Evolutionary conservation across 2,329 filamentous ascomycete species (phyloP), one percentile per base, ranked within the genome.

Genomic region (Aspergillus novoparasiticus): DNA sequence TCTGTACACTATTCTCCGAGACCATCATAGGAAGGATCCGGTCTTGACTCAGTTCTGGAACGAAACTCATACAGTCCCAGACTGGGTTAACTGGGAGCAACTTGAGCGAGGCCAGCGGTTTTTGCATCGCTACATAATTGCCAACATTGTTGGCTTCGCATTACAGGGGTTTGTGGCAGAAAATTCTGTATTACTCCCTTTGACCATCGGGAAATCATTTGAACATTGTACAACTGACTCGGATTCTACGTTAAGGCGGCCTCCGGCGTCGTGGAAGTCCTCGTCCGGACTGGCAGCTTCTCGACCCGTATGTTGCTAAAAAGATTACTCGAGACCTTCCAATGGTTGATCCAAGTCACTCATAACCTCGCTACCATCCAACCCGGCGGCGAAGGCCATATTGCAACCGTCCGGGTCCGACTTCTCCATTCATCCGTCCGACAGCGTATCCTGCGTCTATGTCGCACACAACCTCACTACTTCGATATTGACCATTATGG

Each of bases 81-180:
- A 84, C 1, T 93, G 90, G 89, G 90, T 93, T 10, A 87, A 92
- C 72, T 93, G 90, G 90, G 84, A 84, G 2, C 89, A 92, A 73
- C 88, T 94, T 62, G 81, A 82, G 59, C 84, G 90, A 68, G 91
- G 90, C 0, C 90, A 93, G 73, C 85, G 89, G 68, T 85, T 92
- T 2, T 91, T 93, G 71, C 92, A 92, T 75, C 85, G 90, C 26
- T 93, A 93, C 74, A 89, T 86, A 23, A 87, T 86, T 51, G 62
- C 66, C 2, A 68, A 70, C 41, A 62, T 70, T 11, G 60, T 69
- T 2, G 68, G 68, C 8, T 69, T 71, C 28, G 66, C 65, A 4
- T 43, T 71, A 21, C 69, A 71, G 26, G 68, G 66, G 0, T 71
- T 71, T 36, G 57, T 71, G 30, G 67, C 63, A 12, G 69, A 69